Evolutionary conservation across 116 monocot genomes (phyloP), one percentile per base, ranked within the genome.

Genomic region (Cymodocea nodosa): DNA sequence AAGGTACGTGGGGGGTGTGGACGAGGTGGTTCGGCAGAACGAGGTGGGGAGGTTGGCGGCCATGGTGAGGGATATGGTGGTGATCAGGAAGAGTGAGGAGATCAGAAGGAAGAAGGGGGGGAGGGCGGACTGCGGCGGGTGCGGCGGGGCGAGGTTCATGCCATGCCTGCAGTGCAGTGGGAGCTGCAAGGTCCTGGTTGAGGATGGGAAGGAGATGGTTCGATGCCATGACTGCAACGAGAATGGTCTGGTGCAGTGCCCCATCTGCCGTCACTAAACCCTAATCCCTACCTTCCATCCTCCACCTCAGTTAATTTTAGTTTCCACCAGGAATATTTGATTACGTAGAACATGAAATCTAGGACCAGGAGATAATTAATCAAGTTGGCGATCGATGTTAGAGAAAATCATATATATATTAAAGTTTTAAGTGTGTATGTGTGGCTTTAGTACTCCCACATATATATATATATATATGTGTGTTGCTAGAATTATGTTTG

Each of bases 201-300:
- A 76, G 57, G 76, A 74, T 36, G 51, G 69, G 68, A 74, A 77
- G 50, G 75, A 74, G 73, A 72, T 70, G 63, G 73, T 78, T 2
- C 81, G 63, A 59, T 94, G 93, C 59, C 80, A 48, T 0, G 70
- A 72, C 18, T 89, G 93, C 75, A 94, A 94, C 54, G 89, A 94
- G 85, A 94, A 94, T 78, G 93, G 93, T 15, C 52, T 94, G 34
- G 70, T 89, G 20, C 75, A 68, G 52, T 94, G 93, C 74, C 82
- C 85, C 16, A 56, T 80, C 1, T 89, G 89, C 23, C 1, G 30
- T n/a, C n/a, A n/a, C n/a, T n/a, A n/a, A n/a, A n/a, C n/a, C n/a
- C n/a, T n/a, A n/a, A n/a, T n/a, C n/a, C n/a, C n/a, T n/a, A n/a
- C n/a, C n/a, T n/a, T n/a, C n/a, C n/a, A n/a, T n/a, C n/a, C n/a